phyloP scores from a whole-genome alignment of 768 basidiomycete species.

The Leccinum sublutescens region DNA sequence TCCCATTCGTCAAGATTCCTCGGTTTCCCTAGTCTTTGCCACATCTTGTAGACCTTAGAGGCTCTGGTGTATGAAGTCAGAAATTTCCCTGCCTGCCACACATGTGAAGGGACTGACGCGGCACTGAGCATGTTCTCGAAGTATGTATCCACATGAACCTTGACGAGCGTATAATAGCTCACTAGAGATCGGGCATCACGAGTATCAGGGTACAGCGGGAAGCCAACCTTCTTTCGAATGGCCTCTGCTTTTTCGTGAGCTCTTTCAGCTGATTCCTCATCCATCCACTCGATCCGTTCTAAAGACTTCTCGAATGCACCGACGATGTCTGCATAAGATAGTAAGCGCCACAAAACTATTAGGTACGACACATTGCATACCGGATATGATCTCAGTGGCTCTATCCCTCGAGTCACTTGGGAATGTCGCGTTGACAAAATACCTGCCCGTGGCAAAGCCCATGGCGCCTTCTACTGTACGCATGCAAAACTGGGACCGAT shows the following conservation, averaged over 20 bases:
- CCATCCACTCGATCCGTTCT: slow-evolving; percentile 85
- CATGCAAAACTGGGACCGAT: slow-evolving; percentile 84
- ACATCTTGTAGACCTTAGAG: slow-evolving; percentile 62
- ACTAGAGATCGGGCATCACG: slow-evolving; percentile 63
- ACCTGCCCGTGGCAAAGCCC: slow-evolving; percentile 88
- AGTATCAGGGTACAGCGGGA: slow-evolving; percentile 85
- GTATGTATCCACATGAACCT: slow-evolving; percentile 66
- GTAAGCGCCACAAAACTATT: background rate
- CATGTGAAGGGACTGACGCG: slow-evolving; percentile 34
- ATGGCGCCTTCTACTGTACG: slow-evolving; percentile 65
- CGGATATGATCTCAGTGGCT: slow-evolving; percentile 78
- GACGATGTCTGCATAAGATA: slow-evolving; percentile 60
- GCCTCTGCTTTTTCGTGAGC: slow-evolving; percentile 76
- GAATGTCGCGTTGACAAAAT: slow-evolving; percentile 86
- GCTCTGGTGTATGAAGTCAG: slow-evolving; percentile 37
- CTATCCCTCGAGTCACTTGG: slow-evolving; percentile 74
- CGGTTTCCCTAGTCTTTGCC: slow-evolving; percentile 69
- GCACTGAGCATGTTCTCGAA: slow-evolving; percentile 81
- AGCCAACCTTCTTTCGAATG: slow-evolving; percentile 84
- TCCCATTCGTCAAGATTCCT: slow-evolving; percentile 79
- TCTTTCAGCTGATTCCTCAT: slow-evolving; percentile 71
- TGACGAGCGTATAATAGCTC: slow-evolving; percentile 70
- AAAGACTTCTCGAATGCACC: slow-evolving; percentile 80
- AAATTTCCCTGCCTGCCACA: background rate
- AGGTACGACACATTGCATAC: slow-evolving; percentile 36